phyloP scores from a whole-genome alignment of 768 basidiomycete species.

The Leccinum rimulosum region DNA sequence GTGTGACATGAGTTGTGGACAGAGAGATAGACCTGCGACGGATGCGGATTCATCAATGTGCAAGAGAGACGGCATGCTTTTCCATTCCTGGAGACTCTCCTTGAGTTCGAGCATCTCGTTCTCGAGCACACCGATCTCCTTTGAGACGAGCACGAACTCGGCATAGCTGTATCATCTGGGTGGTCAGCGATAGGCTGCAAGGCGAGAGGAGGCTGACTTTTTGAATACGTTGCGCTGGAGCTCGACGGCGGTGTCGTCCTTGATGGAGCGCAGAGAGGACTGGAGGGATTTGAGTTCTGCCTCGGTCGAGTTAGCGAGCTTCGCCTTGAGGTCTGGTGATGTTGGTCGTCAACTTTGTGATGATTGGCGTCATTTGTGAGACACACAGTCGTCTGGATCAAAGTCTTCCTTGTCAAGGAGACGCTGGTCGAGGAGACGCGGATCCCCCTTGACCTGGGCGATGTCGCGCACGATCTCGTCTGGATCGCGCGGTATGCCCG shows the following conservation, averaged over 20 bases:
- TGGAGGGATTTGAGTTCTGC: conserved; percentile 74
- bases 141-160: conserved; percentile 94
- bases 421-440: conserved; percentile 54
- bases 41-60: conserved; percentile 84
- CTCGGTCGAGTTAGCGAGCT: conserved; percentile 87
- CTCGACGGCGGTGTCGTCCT: conserved; percentile 72
- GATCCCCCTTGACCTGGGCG: conserved; percentile 49
- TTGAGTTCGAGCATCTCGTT: conserved; percentile 98
- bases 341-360: conserved; percentile 1
- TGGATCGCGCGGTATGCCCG: conserved; percentile 35
- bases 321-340: conserved; percentile 67
- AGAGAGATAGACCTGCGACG: conserved; percentile 41
- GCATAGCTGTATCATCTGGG: conserved; percentile 65
- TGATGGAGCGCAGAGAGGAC: conserved; percentile 67
- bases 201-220: conserved; percentile 51
- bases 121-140: conserved; percentile 94
- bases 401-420: conserved; percentile 76
- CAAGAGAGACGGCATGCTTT: conserved; percentile 88
- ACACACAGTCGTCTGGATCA: conserved; percentile 86
- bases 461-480: conserved; percentile 50
- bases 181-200: conserved; percentile 7
- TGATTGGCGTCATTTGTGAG: not conserved
- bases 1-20: conserved; percentile 25
- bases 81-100: conserved; percentile 92
- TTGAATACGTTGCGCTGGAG: conserved; percentile 93